phyloP scores from a whole-genome alignment of 495 filamentous ascomycete genomes.

The Chaetomium fimeti region DNA sequence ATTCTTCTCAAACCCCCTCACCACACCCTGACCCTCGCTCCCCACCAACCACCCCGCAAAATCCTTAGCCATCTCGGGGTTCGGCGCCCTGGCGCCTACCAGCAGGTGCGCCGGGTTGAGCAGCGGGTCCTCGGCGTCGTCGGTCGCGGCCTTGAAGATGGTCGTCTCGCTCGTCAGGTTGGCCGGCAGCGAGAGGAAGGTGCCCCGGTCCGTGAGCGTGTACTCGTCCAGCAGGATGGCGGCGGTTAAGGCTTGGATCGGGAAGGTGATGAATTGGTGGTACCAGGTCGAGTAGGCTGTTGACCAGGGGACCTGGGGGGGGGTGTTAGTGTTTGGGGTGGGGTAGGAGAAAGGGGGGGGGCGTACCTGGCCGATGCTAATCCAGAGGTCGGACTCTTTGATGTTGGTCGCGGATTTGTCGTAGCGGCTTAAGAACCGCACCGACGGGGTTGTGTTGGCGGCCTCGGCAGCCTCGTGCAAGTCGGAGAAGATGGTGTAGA shows the following conservation, averaged over 20 bases:
- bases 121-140: conserved; percentile 12
- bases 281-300: conserved; percentile 12
- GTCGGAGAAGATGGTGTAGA: conserved; percentile 6
- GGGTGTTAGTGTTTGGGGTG: neutral
- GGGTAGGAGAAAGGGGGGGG: neutral
- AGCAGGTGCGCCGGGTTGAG: conserved; percentile 9
- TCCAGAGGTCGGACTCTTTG: conserved; percentile 9
- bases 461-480: conserved; percentile 12
- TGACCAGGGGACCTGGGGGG: neutral
- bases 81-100: neutral
- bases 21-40: neutral
- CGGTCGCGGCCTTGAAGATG: conserved; percentile 7
- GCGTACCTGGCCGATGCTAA: conserved; percentile 9
- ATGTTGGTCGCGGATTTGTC: conserved; percentile 12
- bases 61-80: neutral
- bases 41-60: neutral
- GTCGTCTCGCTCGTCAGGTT: conserved; percentile 10
- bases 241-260: neutral
- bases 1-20: conserved; percentile 1
- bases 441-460: conserved; percentile 1
- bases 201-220: conserved; percentile 6
- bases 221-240: conserved; percentile 14
- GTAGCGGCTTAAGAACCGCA: conserved; percentile 9
- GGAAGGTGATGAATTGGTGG: conserved; percentile 12
- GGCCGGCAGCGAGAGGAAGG: conserved; percentile 9